These are phyloP conservation scores for Kwoniella heveanensis DNA, from an alignment of 768 basidiomycete genomes.

Conservation along the genomic window DNA sequence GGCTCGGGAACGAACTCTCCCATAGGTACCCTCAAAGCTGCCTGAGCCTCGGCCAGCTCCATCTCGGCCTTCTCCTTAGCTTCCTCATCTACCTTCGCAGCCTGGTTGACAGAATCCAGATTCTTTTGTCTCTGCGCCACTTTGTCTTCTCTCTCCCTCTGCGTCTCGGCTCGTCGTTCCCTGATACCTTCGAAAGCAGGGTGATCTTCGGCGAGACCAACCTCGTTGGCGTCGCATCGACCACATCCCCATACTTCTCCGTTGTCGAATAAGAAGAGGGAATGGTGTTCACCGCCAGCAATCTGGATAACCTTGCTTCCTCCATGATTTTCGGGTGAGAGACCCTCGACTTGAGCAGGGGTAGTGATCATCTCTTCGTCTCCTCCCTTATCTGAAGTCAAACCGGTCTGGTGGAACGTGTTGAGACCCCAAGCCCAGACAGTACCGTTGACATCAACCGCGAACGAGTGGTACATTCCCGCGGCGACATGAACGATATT, in stretches of 20 bases:
- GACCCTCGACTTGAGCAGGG: slow-evolving; percentile 59
- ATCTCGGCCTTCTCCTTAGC: slow-evolving; percentile 38
- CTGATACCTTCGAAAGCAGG: slow-evolving; percentile 46
- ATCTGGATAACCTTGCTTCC: slow-evolving; percentile 64
- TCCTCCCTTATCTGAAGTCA: slow-evolving; percentile 56
- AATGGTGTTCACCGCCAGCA: slow-evolving; percentile 73
- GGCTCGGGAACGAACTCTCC: slow-evolving; percentile 55
- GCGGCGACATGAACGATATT: slow-evolving; percentile 73
- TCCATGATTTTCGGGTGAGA: slow-evolving; percentile 53
- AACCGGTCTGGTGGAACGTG: slow-evolving; percentile 70
- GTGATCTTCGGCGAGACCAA: slow-evolving; percentile 65
- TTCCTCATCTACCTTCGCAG: slow-evolving; percentile 29
- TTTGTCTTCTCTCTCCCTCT: slow-evolving; percentile 37
- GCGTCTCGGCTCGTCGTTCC: slow-evolving; percentile 46
- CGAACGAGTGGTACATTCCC: slow-evolving; percentile 85
- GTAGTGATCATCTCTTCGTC: slow-evolving; percentile 60
- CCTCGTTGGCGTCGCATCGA: slow-evolving; percentile 77
- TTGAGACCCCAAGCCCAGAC: slow-evolving; percentile 98
- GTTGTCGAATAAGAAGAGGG: slow-evolving; percentile 78
- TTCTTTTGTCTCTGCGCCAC: slow-evolving; percentile 32
- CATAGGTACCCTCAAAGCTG: slow-evolving; percentile 43
- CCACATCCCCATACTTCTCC: slow-evolving; percentile 88
- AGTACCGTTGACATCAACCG: slow-evolving; percentile 76
- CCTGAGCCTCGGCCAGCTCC: slow-evolving; percentile 39
- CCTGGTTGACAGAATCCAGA: slow-evolving; percentile 29